phyloP scores from a whole-genome alignment of 2,329 filamentous ascomycete species.

The Byssochlamys sp. region DNA sequence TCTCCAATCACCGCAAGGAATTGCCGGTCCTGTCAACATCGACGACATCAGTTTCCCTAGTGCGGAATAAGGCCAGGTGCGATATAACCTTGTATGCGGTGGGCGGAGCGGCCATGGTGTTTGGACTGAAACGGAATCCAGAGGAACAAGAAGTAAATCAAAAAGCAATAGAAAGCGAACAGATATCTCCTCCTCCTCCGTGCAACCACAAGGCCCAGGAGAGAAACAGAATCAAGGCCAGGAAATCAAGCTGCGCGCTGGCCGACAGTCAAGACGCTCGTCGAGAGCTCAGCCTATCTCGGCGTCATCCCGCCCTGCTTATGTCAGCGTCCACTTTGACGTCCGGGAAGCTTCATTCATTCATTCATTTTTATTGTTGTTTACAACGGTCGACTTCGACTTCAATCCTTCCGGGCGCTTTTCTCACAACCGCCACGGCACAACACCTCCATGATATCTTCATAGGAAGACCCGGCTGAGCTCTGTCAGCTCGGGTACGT shows the following conservation, averaged over 20 bases:
- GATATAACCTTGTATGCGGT: conserved; percentile 47
- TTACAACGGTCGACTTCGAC: neutral
- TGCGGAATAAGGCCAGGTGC: neutral
- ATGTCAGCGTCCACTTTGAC: neutral
- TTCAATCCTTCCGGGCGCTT: neutral
- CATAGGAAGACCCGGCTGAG: neutral
- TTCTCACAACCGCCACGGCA: neutral
- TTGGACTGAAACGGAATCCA: neutral
- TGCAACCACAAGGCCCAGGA: neutral
- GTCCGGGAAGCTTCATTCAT: neutral
- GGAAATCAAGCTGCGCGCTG: neutral
- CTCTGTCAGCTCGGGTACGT: neutral
- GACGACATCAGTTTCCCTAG: conserved; percentile 35
- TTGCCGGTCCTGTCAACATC: conserved; percentile 60
- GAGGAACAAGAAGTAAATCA: neutral
- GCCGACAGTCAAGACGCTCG: neutral
- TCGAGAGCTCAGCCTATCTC: neutral
- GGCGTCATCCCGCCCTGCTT: neutral
- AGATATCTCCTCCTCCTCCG: neutral
- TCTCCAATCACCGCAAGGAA: conserved; percentile 97
- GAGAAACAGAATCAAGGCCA: neutral
- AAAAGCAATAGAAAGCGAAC: neutral
- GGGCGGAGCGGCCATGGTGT: neutral
- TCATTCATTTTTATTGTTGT: neutral
- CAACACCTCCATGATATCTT: neutral